Base-by-base conservation (phyloP, 108 stramenopile species). In the Pelagomonas calceolata region DNA sequence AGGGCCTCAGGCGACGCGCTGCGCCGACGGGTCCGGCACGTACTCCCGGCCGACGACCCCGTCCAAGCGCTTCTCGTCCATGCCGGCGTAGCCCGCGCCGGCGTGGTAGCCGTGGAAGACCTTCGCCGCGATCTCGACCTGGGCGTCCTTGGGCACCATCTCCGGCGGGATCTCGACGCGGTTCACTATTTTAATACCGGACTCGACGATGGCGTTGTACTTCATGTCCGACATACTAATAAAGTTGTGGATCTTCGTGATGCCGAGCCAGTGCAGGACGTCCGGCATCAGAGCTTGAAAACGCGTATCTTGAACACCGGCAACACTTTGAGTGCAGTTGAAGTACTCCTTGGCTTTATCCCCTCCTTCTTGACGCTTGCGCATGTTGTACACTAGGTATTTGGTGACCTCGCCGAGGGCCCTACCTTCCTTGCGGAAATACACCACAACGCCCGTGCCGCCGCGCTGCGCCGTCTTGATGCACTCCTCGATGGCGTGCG, bases 161-260 rank as follows among this genome's bases (percentile, higher is more conserved):
- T 96, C 95, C 36, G 90, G 87, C 4, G 98, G 98, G 70, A 98
- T 98, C 74, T 94, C 93, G 18, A 98, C 79, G n/a, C 98, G 91
- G 75, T 96, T 92, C n/a, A 92, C 95, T 77, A 98, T 96, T 69
- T 89, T 86, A 78, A 98, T 98, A 39, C 98, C 98, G 17, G 94
- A 88, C 66, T 67, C 80, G 18, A 94, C 89, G 75, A 98, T 98
- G 68, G 97, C 97, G 78, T 98, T 91, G 88, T 98, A 96, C 83
- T 98, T 98, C 98, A 98, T 98, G 81, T 98, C 95, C 70, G 82
- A 85, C 98, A 98, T 98, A 78, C 88, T 90, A 68, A 98, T 95
- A 79, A 98, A 98, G 75, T 94, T 91, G 74, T 94, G 89, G 76
- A 94, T 94, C 82, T 93, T 93, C 60, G 92, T 94, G 21, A 96